These are phyloP conservation scores for Hericium alpestre DNA, from an alignment of 768 basidiomycete species.

Conservation along the genomic window DNA sequence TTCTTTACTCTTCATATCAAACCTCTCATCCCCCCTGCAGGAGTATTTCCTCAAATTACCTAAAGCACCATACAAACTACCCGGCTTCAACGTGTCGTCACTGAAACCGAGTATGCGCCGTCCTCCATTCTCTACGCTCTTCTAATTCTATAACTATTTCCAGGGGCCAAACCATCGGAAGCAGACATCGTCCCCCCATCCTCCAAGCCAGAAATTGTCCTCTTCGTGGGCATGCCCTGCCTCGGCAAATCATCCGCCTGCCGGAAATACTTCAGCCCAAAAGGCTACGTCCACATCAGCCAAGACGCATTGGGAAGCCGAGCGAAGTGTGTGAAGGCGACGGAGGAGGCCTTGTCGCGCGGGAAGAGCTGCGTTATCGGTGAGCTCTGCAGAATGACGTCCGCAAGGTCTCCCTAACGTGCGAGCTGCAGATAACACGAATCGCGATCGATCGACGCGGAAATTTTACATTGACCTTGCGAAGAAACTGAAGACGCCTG, in stretches of 20 bases:
- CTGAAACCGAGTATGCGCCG: conserved; percentile 19
- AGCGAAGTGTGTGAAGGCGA: conserved; percentile 60
- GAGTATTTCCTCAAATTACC: conserved; percentile 64
- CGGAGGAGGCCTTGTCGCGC: conserved; percentile 39
- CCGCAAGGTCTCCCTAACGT: background rate
- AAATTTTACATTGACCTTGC: conserved; percentile 64
- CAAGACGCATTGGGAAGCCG: conserved; percentile 75
- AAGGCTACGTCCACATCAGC: conserved; percentile 74
- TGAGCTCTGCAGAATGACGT: conserved; percentile 21
- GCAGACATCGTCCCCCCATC: conserved; percentile 19
- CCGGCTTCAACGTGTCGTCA: conserved; percentile 58
- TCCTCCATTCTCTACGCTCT: background rate
- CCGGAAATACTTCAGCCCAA: conserved; percentile 50
- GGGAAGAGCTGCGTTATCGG: conserved; percentile 72
- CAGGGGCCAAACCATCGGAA: conserved; percentile 38
- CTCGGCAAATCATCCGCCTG: conserved; percentile 82
- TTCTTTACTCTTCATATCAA: background rate
- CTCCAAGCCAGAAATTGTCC: conserved; percentile 34
- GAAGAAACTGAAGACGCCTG: conserved; percentile 37
- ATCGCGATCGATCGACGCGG: conserved; percentile 61
- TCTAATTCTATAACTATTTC: conserved; percentile 25
- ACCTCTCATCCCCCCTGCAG: conserved; percentile 24
- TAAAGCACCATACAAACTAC: conserved; percentile 36
- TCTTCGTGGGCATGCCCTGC: conserved; percentile 54
- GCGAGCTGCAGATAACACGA: conserved; percentile 71